phyloP scores from a whole-genome alignment of 805 yeast species.

The Zygotorulaspora sp. region DNA sequence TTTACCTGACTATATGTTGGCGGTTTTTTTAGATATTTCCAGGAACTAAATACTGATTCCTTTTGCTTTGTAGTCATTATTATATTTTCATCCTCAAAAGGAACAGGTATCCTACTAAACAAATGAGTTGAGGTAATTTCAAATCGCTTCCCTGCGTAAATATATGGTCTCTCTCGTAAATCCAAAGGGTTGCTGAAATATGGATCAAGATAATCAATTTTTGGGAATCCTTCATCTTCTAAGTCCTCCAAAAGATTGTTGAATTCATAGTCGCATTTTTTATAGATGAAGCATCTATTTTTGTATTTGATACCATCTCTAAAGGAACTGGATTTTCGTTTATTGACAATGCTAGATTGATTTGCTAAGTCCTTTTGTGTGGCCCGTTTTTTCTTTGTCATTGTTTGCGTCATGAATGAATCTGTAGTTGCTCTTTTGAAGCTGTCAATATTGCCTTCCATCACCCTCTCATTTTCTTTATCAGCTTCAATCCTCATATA shows the following conservation, averaged over 20 bases:
- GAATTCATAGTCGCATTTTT: conserved; percentile 21
- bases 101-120: conserved; percentile 31
- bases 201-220: conserved; percentile 57
- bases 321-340: conserved; percentile 2
- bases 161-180: conserved; percentile 48
- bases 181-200: conserved; percentile 53
- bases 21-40: conserved; percentile 48
- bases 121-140: conserved; percentile 41
- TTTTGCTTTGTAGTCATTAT: conserved; percentile 5
- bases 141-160: conserved; percentile 65
- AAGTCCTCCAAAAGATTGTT: conserved; percentile 44
- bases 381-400: conserved; percentile 12
- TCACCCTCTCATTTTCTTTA: not conserved
- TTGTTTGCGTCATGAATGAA: conserved; percentile 21
- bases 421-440: conserved; percentile 18
- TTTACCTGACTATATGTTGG: conserved; percentile 44
- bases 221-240: conserved; percentile 44
- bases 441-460: not conserved
- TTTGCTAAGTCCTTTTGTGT: conserved; percentile 8
- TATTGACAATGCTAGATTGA: not conserved
- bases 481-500: too few relatives aligned
- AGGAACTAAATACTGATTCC: conserved; percentile 17
- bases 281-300: conserved; percentile 9
- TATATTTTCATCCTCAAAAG: conserved; percentile 20
- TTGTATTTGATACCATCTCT: conserved; percentile 6